Evolutionary conservation across 805 yeast genomes (phyloP).

Genomic region (Maudiozyma bulderi): DNA sequence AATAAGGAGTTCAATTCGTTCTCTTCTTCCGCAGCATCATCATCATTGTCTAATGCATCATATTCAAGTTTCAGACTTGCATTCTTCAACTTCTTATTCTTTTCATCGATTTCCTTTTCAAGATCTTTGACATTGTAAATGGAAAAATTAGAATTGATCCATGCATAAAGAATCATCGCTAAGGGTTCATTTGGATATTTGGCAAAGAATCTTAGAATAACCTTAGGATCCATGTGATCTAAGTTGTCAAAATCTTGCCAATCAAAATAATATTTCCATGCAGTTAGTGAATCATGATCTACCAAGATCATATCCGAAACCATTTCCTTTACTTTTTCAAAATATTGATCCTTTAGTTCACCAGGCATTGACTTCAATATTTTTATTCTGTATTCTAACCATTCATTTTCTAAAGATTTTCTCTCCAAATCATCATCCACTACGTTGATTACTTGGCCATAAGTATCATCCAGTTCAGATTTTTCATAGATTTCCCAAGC

Average conservation of each 20-base stretch:
- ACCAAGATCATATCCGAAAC: conserved; percentile 67
- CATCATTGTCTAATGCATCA: conserved; percentile 5
- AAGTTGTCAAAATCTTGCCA: conserved; percentile 54
- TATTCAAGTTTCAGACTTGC: neutral
- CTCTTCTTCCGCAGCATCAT: conserved; percentile 18
- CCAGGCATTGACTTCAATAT: conserved; percentile 45
- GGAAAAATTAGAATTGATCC: conserved; percentile 57
- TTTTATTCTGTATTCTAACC: conserved; percentile 47
- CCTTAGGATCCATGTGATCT: conserved; percentile 37
- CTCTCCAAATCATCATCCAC: conserved; percentile 56
- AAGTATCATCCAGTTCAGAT: conserved; percentile 46
- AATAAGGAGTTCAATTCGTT: conserved; percentile 18
- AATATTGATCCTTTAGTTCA: conserved; percentile 31
- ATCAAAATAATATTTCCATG: conserved; percentile 69
- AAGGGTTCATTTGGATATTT: conserved; percentile 53
- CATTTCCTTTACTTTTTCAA: conserved; percentile 41
- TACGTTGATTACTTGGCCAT: conserved; percentile 46
- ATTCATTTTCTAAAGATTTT: conserved; percentile 46
- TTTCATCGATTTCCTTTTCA: conserved; percentile 5
- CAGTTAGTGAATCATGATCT: conserved; percentile 46
- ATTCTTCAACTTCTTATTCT: too few species aligned
- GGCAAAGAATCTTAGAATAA: conserved; percentile 42
- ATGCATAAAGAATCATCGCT: conserved; percentile 53
- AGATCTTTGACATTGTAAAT: conserved; percentile 38
- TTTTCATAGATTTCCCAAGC: conserved; percentile 39